phyloP scores from a whole-genome alignment of 1,284 basidiomycete genomes.

The Xanthoconium separans region DNA sequence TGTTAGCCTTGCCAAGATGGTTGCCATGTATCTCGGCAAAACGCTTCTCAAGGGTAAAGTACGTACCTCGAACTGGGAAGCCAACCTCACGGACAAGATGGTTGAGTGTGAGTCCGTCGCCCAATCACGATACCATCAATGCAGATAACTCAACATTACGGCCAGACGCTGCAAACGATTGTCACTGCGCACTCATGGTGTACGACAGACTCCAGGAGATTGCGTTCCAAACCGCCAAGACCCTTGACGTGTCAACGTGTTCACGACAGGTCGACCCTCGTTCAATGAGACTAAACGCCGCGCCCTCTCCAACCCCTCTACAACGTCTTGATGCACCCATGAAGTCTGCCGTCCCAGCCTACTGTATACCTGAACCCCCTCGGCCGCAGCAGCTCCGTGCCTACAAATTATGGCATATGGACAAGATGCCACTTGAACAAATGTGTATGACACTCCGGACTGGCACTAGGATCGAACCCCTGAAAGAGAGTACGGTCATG shows the following conservation, averaged over 20 bases:
- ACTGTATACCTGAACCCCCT: constrained; percentile 32
- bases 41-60: constrained; percentile 50
- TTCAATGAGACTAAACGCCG: constrained; percentile 1
- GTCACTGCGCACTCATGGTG: constrained; percentile 51
- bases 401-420: constrained; percentile 55
- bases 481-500: constrained; percentile 59
- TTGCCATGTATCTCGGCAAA: constrained; percentile 48
- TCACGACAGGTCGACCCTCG: constrained; percentile 30
- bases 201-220: constrained; percentile 43
- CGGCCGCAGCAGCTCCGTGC: constrained; percentile 51
- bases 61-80: constrained; percentile 61
- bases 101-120: constrained; percentile 42
- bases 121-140: background rate
- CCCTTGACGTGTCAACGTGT: constrained; percentile 31
- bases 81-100: constrained; percentile 41
- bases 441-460: constrained; percentile 42
- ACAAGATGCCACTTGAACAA: constrained; percentile 40
- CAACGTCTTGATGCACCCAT: background rate
- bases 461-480: constrained; percentile 43
- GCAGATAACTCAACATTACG: background rate
- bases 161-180: constrained; percentile 63
- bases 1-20: constrained; percentile 53
- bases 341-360: constrained; percentile 16
- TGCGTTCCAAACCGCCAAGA: constrained; percentile 29
- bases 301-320: background rate